These are phyloP conservation scores for Mediolabrus comicus DNA, from an alignment of 108 stramenopile genomes.

Conservation along the genomic window DNA sequence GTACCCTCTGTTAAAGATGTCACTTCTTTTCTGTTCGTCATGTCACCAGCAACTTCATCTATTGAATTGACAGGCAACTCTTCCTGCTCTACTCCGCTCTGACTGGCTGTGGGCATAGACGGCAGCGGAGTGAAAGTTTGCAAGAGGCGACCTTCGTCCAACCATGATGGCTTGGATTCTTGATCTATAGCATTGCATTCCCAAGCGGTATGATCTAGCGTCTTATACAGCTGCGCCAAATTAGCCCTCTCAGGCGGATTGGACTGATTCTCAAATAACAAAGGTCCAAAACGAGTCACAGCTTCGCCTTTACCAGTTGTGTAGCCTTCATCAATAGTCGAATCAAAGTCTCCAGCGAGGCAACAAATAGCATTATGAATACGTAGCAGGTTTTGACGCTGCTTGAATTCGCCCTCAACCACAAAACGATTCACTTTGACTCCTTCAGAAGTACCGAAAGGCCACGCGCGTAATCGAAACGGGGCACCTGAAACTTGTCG, in stretches of 20 bases:
- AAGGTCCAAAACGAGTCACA: slow-evolving; percentile 30
- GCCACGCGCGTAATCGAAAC: slow-evolving; percentile 13
- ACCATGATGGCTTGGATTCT: slow-evolving; percentile 1
- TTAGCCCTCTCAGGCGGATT: not conserved
- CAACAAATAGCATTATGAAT: slow-evolving; percentile 83
- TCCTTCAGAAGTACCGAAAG: slow-evolving; percentile 15
- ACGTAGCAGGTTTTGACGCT: slow-evolving; percentile 57
- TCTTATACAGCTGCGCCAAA: not conserved
- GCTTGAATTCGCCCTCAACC: slow-evolving; percentile 69
- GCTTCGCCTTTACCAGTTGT: slow-evolving; percentile 10
- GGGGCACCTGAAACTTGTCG: not conserved
- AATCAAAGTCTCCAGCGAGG: slow-evolving; percentile 61
- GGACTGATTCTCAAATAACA: slow-evolving; percentile 14
- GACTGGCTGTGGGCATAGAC: too few species aligned
- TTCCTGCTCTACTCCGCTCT: not conserved
- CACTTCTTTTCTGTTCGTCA: not conserved
- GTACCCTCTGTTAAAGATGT: not conserved
- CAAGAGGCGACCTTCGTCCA: slow-evolving; percentile 1
- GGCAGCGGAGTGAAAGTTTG: slow-evolving; percentile 7
- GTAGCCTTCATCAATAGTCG: slow-evolving; percentile 48
- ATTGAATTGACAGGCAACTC: not conserved
- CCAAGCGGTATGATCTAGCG: slow-evolving; percentile 17
- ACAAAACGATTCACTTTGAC: slow-evolving; percentile 44
- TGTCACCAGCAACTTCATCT: not conserved
- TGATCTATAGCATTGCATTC: slow-evolving; percentile 4